Conservation (phyloP, 768 basidiomycete species). For the Scleroderma citrinum region DNA sequence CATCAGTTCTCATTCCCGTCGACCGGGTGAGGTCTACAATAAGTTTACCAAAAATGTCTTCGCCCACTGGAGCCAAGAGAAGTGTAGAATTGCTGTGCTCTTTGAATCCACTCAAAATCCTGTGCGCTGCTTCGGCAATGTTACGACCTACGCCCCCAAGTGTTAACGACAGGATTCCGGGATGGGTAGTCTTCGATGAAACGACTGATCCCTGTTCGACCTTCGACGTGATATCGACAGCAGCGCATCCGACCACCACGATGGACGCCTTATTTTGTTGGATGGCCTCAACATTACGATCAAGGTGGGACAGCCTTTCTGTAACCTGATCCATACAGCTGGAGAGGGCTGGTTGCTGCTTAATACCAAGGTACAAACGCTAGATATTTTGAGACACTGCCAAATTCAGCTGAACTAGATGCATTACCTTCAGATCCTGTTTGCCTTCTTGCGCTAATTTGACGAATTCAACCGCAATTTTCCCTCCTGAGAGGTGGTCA, state of each 20-base stretch:
- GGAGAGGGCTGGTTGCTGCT: neutral
- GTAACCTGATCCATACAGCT: neutral
- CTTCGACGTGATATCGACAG: slow-evolving; percentile 78
- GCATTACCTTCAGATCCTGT: slow-evolving; percentile 6
- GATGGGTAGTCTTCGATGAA: slow-evolving; percentile 65
- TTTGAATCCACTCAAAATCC: slow-evolving; percentile 39
- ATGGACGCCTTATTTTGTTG: slow-evolving; percentile 38
- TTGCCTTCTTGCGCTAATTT: slow-evolving; percentile 33
- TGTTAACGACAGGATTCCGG: slow-evolving; percentile 66
- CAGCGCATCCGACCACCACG: slow-evolving; percentile 79
- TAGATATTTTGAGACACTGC: slow-evolving; percentile 6
- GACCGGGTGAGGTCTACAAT: slow-evolving; percentile 49
- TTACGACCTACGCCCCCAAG: slow-evolving; percentile 95
- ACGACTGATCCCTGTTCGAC: slow-evolving; percentile 29
- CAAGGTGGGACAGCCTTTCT: neutral
- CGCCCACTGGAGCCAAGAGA: slow-evolving; percentile 71
- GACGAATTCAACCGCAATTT: slow-evolving; percentile 75
- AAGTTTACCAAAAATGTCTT: slow-evolving; percentile 71
- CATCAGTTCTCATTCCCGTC: slow-evolving; percentile 80
- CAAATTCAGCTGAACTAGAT: neutral
- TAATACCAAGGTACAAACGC: slow-evolving; percentile 6
- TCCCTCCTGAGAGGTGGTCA: slow-evolving; percentile 45
- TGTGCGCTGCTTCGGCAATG: slow-evolving; percentile 84
- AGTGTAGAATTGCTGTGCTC: slow-evolving; percentile 34
- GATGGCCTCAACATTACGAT: neutral